Evolutionary conservation across 352 stramenopile species (phyloP).

Genomic region (Peronospora farinosa): DNA sequence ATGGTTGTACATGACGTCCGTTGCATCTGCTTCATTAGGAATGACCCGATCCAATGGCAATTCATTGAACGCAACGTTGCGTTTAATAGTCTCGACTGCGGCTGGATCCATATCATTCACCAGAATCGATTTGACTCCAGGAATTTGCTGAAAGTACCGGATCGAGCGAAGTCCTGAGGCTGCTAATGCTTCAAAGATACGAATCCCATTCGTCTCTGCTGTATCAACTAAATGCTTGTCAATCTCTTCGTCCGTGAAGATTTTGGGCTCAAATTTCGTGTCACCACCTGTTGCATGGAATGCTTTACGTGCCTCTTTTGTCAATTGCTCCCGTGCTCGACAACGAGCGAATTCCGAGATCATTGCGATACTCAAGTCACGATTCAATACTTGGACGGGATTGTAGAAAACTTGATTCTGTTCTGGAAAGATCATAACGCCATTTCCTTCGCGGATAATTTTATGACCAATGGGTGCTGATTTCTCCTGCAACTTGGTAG

Average conservation of each 20-base stretch:
- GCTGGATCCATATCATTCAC: slow-evolving; percentile 98
- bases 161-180: slow-evolving; percentile 97
- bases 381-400: slow-evolving; percentile 96
- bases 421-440: slow-evolving; percentile 88
- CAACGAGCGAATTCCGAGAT: slow-evolving; percentile 95
- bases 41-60: slow-evolving; percentile 77
- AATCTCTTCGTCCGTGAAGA: slow-evolving; percentile 67
- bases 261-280: slow-evolving; percentile 36
- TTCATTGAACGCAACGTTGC: slow-evolving; percentile 92
- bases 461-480: slow-evolving; percentile 59
- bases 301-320: slow-evolving; percentile 67
- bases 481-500: slow-evolving; percentile 60
- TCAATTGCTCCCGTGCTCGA: slow-evolving; percentile 62
- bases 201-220: slow-evolving; percentile 85
- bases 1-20: slow-evolving; percentile 85
- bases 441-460: slow-evolving; percentile 86
- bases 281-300: slow-evolving; percentile 30
- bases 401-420: slow-evolving; percentile 92
- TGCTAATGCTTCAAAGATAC: slow-evolving; percentile 97
- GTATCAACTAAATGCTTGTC: slow-evolving; percentile 52
- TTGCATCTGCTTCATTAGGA: slow-evolving; percentile 80
- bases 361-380: slow-evolving; percentile 97
- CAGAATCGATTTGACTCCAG: slow-evolving; percentile 93
- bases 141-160: slow-evolving; percentile 99
- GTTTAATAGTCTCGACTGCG: slow-evolving; percentile 92